Conservation (phyloP, 129 eudicot genomes). For the Cynara cardunculus region DNA sequence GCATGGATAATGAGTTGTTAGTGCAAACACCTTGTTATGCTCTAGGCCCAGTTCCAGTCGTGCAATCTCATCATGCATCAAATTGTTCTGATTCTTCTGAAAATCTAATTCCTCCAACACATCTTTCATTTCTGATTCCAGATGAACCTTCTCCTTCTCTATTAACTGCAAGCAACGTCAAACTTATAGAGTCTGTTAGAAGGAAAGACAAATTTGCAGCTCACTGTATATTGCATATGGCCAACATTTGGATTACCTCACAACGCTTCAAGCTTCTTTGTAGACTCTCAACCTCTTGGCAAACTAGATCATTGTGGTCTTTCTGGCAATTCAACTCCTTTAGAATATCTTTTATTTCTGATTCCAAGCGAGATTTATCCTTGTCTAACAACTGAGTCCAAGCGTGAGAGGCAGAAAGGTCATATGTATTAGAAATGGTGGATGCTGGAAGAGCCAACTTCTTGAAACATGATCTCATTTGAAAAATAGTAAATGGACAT, state of each 20-base stretch:
- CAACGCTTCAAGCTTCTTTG: constrained; percentile 43
- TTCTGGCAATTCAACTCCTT: constrained; percentile 57
- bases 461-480: background rate
- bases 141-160: constrained; percentile 63
- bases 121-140: constrained; percentile 52
- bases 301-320: constrained; percentile 50
- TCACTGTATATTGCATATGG: background rate
- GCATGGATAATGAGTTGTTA: background rate
- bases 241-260: constrained; percentile 49
- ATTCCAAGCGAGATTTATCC: constrained; percentile 60
- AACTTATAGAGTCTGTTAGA: background rate
- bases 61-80: constrained; percentile 57
- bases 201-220: constrained; percentile 14
- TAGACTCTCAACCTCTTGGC: constrained; percentile 56
- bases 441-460: background rate
- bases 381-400: constrained; percentile 59
- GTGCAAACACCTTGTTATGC: constrained; percentile 47
- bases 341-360: constrained; percentile 44
- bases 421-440: background rate
- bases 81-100: constrained; percentile 56
- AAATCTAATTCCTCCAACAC: constrained; percentile 41
- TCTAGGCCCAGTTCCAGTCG: constrained; percentile 48
- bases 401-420: constrained; percentile 19
- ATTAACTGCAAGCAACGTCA: constrained; percentile 46
- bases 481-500: background rate